These are phyloP conservation scores for Candida orba DNA, from an alignment of 805 yeast genomes.

Conservation along the genomic window DNA sequence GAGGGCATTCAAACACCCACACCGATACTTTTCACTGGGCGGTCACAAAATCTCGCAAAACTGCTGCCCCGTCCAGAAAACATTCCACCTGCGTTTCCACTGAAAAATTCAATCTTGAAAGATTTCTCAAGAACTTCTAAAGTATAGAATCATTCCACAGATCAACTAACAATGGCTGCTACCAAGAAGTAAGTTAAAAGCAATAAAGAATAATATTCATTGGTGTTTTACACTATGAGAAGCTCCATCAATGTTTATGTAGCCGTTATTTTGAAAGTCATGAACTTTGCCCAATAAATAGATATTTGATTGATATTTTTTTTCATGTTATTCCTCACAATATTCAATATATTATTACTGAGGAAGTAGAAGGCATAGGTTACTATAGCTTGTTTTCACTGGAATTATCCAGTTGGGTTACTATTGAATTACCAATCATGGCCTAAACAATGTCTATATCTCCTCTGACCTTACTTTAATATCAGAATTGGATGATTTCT, in stretches of 20 bases:
- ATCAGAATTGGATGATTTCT: too few relatives aligned
- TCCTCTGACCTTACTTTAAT: slow-evolving; percentile 21
- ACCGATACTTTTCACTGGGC: too few relatives aligned
- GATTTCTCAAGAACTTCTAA: too few relatives aligned
- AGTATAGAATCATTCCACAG: slow-evolving; percentile 29
- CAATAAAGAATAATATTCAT: background rate
- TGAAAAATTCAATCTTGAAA: too few relatives aligned
- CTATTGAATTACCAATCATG: slow-evolving; percentile 14
- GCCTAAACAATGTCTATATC: slow-evolving; percentile 14
- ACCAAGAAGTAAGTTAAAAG: too few relatives aligned
- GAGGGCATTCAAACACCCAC: background rate
- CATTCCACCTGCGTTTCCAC: too few relatives aligned
- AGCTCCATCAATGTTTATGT: too few relatives aligned
- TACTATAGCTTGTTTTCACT: slow-evolving; percentile 11
- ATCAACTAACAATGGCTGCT: too few relatives aligned
- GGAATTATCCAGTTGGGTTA: slow-evolving; percentile 1
- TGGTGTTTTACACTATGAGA: background rate
- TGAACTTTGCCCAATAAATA: slow-evolving; percentile 18
- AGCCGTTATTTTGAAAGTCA: background rate
- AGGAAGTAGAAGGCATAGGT: slow-evolving; percentile 24
- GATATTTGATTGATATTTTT: background rate
- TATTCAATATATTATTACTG: slow-evolving; percentile 1
- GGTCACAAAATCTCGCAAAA: too few relatives aligned
- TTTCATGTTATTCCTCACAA: slow-evolving; percentile 1
- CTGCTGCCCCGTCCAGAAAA: too few relatives aligned